Percentiles rank a stretch among this genome's conserved stretches.
These are phyloP conservation scores for Stephania yunnanensis DNA, from an alignment of 164 flowering plant species.

Conservation along the genomic window DNA sequence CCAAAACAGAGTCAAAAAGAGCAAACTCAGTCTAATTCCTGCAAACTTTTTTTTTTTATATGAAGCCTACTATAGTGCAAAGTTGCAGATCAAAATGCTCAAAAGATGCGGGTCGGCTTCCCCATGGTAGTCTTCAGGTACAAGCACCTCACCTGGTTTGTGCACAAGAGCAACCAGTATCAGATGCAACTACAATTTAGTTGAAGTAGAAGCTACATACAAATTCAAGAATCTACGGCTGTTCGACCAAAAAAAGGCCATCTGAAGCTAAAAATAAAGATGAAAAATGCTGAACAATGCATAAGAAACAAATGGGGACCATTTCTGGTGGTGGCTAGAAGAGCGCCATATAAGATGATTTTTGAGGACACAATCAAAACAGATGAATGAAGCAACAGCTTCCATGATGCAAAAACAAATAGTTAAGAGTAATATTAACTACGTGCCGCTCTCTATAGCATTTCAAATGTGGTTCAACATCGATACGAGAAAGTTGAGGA, in stretches of 20 bases:
- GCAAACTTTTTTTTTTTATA: no score
- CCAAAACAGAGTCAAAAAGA: neutral
- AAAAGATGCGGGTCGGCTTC: constrained; percentile 20
- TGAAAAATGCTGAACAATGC: neutral
- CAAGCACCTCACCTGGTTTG: constrained; percentile 25
- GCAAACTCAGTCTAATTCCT: neutral
- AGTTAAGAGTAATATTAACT: no score
- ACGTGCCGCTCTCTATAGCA: neutral
- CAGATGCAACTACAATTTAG: neutral
- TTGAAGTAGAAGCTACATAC: neutral
- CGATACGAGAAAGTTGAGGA: neutral
- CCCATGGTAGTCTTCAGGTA: constrained; percentile 30
- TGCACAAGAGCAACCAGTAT: neutral
- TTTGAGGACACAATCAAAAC: neutral
- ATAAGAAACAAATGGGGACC: no score
- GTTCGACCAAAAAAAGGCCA: neutral
- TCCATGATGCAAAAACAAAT: neutral
- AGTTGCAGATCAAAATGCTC: constrained; percentile 1
- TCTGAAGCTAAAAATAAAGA: no score
- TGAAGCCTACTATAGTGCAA: neutral
- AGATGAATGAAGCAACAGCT: neutral
- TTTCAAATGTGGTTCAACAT: constrained; percentile 2
- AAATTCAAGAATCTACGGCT: neutral
- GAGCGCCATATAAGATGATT: no score
- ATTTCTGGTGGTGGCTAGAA: neutral